phyloP scores from a whole-genome alignment of 495 filamentous ascomycete genomes.

The Podospora bellae-mahoneyi region DNA sequence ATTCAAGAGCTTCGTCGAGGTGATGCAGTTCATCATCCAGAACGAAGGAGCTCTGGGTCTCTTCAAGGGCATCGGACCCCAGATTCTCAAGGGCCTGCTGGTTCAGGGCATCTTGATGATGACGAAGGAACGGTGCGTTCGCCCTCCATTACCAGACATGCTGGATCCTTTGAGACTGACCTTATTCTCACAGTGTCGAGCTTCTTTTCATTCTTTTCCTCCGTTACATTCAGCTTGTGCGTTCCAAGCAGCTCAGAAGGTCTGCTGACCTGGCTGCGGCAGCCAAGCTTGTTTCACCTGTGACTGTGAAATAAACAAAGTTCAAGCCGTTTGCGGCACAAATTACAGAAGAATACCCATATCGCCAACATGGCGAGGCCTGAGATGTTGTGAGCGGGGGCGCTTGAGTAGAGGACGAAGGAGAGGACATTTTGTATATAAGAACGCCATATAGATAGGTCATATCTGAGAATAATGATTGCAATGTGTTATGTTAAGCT shows the following conservation, averaged over 20 bases:
- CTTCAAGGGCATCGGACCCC: constrained; percentile 96
- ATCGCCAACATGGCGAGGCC: neutral
- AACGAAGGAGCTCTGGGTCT: constrained; percentile 78
- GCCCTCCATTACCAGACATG: neutral
- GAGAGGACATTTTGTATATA: neutral
- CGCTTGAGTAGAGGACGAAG: neutral
- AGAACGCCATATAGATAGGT: constrained; percentile 9
- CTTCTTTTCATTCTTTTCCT: constrained; percentile 84
- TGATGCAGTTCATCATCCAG: constrained; percentile 88
- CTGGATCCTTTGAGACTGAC: constrained; percentile 20
- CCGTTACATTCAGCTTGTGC: constrained; percentile 69
- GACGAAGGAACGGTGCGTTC: constrained; percentile 89
- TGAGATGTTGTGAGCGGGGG: neutral
- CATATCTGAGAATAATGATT: constrained; percentile 5
- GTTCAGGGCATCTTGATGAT: constrained; percentile 98
- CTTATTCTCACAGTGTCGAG: constrained; percentile 64
- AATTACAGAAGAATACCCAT: neutral
- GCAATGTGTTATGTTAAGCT: neutral
- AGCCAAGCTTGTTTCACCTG: constrained; percentile 46
- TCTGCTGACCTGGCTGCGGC: constrained; percentile 56
- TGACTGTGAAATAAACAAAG: constrained; percentile 42
- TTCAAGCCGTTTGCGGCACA: neutral
- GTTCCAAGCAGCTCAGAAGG: constrained; percentile 67
- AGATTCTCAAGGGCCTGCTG: constrained; percentile 86
- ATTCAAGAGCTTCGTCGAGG: constrained; percentile 92